These are phyloP conservation scores for Wallemia ichthyophaga DNA, from an alignment of 1,284 basidiomycete genomes.

Conservation along the genomic window DNA sequence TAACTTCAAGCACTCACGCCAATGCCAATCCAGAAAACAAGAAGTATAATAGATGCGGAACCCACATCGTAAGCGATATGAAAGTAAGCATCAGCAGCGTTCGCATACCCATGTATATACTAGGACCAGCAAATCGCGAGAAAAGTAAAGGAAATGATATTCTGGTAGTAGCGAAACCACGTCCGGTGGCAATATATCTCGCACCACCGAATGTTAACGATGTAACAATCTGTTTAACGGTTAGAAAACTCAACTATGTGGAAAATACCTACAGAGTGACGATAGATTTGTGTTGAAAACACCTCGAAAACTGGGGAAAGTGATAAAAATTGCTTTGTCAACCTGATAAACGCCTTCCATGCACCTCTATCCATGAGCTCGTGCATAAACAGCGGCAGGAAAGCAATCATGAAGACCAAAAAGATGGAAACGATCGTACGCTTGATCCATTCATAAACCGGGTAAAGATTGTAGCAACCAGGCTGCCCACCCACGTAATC, in stretches of 20 bases:
- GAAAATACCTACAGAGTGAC: slow-evolving; percentile 28
- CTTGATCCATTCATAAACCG: slow-evolving; percentile 73
- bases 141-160: slow-evolving; percentile 77
- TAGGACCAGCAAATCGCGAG: slow-evolving; percentile 83
- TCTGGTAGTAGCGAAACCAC: slow-evolving; percentile 84
- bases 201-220: slow-evolving; percentile 87
- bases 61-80: slow-evolving; percentile 63
- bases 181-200: slow-evolving; percentile 86
- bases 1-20: no score
- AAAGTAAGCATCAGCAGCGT: slow-evolving; percentile 68
- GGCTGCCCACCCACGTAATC: slow-evolving; percentile 36
- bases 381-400: slow-evolving; percentile 75
- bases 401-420: slow-evolving; percentile 82
- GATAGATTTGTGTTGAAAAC: slow-evolving; percentile 84
- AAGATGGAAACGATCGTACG: slow-evolving; percentile 86
- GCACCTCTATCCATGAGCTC: slow-evolving; percentile 80
- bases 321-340: slow-evolving; percentile 71
- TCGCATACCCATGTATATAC: slow-evolving; percentile 80
- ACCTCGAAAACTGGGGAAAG: slow-evolving; percentile 79
- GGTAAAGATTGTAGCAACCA: slow-evolving; percentile 73
- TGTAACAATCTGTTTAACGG: slow-evolving; percentile 32
- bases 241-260: neutral
- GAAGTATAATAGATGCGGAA: slow-evolving; percentile 76
- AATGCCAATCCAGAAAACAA: slow-evolving; percentile 23
- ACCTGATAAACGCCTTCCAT: slow-evolving; percentile 52